Base-by-base conservation (phyloP, 257 asterid genomes). In the Voacanga thouarsii region DNA sequence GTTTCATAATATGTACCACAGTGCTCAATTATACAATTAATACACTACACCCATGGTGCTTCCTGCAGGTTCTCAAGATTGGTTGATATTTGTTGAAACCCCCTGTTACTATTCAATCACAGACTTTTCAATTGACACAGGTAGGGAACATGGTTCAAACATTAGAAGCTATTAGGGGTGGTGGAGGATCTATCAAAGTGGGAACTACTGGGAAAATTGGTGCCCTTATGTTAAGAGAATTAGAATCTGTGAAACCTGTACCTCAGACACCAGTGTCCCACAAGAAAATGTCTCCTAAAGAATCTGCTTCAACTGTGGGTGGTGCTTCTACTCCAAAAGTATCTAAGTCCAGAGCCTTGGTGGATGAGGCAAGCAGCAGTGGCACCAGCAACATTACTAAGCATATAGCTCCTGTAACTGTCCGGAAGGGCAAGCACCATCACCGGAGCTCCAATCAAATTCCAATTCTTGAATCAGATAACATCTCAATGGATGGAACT, bases 161-260 rank as follows among this genome's bases (percentile, higher is more conserved):
- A 71, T 74, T 91, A 76, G 96, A 90, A 89, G 86, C 89, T 33
- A 86, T 90, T 56, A 80, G 79, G 81, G 91, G 97, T 78, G 93
- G 97, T 43, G 96, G 96, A 80, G 97, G 97, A 79, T 91, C 97
- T 18, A 73, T 93, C 72, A 91, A 88, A 86, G 86, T 91, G 15
- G 97, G 97, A 76, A 87, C 93, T 61, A 93, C 96, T 10, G 97
- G 97, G 72, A 93, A 88, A 69, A 89, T 93, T 78, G 85, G 94
- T 84, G 92, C 91, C 76, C 93, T 93, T 37, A 89, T 93, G 91
- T 89, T 94, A 59, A 85, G 89, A 81, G 98, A 93, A 72, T 79
- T 93, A 75, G 92, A 88, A 74, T 85, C 90, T 24, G 67, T 79
- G 41, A 86, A 86, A 75, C 80, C 90, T 76, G 82, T 84, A 59